Evolutionary conservation across 2,329 filamentous ascomycete species (phyloP).

Genomic region (Cladosporium austrohemisphaericum): DNA sequence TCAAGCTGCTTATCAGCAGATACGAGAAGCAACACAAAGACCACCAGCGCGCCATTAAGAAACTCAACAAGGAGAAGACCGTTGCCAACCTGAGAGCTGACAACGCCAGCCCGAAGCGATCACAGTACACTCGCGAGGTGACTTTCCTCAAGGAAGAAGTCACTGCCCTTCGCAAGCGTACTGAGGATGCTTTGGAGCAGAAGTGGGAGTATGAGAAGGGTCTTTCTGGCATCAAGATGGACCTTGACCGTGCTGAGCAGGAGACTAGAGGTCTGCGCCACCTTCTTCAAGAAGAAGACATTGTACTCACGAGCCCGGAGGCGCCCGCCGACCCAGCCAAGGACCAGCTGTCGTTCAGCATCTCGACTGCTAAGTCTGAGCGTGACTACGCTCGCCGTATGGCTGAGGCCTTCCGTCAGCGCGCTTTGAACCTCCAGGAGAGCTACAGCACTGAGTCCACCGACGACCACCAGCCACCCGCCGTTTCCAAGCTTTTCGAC

Average conservation of each 20-base stretch:
- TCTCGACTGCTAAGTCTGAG: constrained; percentile 66
- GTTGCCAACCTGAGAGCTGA: constrained; percentile 70
- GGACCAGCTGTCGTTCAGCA: constrained; percentile 53
- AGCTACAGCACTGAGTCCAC: constrained; percentile 54
- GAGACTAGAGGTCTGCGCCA: constrained; percentile 80
- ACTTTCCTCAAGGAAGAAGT: constrained; percentile 77
- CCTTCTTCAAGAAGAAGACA: constrained; percentile 78
- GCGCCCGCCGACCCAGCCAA: constrained; percentile 23
- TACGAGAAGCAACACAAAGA: constrained; percentile 82
- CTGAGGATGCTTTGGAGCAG: constrained; percentile 89
- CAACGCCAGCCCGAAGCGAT: constrained; percentile 64
- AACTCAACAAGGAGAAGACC: constrained; percentile 56
- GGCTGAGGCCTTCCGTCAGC: constrained; percentile 57
- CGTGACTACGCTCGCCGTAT: constrained; percentile 69
- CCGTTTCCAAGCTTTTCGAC: constrained; percentile 59
- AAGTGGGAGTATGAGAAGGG: constrained; percentile 97
- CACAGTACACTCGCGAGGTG: constrained; percentile 82
- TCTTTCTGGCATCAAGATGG: constrained; percentile 85
- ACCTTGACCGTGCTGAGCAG: constrained; percentile 89
- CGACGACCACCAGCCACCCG: constrained; percentile 39
- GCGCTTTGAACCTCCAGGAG: constrained; percentile 60
- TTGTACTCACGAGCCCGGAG: constrained; percentile 58
- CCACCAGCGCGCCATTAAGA: constrained; percentile 73
- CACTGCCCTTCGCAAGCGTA: constrained; percentile 74
- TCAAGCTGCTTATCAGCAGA: constrained; percentile 79